Base-by-base conservation (phyloP, 2,329 filamentous ascomycete genomes). In the Polytolypa hystricis region DNA sequence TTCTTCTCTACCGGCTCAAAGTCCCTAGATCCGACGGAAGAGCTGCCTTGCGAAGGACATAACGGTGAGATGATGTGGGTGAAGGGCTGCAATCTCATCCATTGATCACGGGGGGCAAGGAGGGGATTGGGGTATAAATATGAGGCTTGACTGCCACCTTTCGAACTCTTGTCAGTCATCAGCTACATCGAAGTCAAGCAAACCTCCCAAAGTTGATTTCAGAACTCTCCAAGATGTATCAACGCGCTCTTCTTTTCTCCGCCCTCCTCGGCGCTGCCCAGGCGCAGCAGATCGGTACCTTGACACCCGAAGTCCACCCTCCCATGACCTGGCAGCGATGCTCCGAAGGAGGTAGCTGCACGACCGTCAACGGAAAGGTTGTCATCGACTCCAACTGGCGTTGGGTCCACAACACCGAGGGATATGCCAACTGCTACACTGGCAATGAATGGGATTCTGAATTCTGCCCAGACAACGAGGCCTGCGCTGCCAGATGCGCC, bases 331-430 rank as follows among this genome's bases (percentile, higher is more conserved):
- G 66, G 62, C 58, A 63, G 37, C 59, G 53, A 40, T 74, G 70
- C 57, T 54, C 55, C 19, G 17, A 17, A 6, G 30, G 30, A 10
- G 15, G n/a, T 9, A 17, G 3, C 16, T 73, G 70, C 60, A 60
- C 51, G 26, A 74, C 47, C 3, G 67, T 67, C 44, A 42, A 47
- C 26, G 67, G 63, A 30, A 64, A 63, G 35, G 56, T 74, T 33
- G 65, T 65, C 35, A 52, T 73, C 41, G 67, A 71, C 46, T 45
- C 65, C 41, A 71, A 71, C 57, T 71, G 67, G 67, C 58, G 67
- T 35, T 71, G 68, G 68, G 49, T 67, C 23, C 65, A 70, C 49
- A 50, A 56, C 37, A 61, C 51, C 27, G 41, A 47, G 3, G 59
- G 61, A 33, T 65, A 62, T 41, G 65, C 58, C 44, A 73, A 73